phyloP scores from a whole-genome alignment of 371 early-diverging fungal genomes.

The Mucor piriformis region DNA sequence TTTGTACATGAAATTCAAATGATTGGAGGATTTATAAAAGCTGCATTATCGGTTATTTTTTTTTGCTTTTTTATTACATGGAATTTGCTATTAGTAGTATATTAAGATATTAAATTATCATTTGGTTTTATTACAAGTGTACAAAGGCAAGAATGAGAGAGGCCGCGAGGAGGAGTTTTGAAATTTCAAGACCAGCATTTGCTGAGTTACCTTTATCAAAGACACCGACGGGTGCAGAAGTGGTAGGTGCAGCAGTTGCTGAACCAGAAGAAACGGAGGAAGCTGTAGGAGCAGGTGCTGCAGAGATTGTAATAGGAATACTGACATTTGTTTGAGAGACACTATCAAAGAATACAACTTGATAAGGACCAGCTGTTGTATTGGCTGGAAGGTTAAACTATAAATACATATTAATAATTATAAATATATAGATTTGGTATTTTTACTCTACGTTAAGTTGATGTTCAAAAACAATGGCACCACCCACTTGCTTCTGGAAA shows the following conservation, averaged over 20 bases:
- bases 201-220: conserved; percentile 9
- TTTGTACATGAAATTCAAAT: too few relatives aligned
- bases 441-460: conserved; percentile 34
- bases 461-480: conserved; percentile 37
- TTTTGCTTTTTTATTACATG: too few relatives aligned
- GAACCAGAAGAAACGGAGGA: conserved; percentile 9
- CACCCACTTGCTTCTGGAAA: conserved; percentile 25
- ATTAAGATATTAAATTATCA: too few relatives aligned
- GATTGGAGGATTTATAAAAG: too few relatives aligned
- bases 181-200: conserved; percentile 1
- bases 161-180: conserved; percentile 6
- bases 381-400: conserved; percentile 39
- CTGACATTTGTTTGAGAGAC: conserved; percentile 29
- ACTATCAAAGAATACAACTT: conserved; percentile 29
- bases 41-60: too few relatives aligned
- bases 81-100: too few relatives aligned
- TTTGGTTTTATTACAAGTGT: conserved; percentile 10
- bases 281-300: conserved; percentile 26
- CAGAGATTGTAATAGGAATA: conserved; percentile 34
- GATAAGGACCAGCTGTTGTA: conserved; percentile 33
- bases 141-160: conserved; percentile 7
- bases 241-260: conserved; percentile 1
- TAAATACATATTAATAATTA: not conserved
- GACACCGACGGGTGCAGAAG: not conserved
- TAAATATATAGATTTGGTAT: not conserved